These are phyloP conservation scores for Erythrobasidium hasegawianum DNA, from an alignment of 1,284 basidiomycete genomes.

Conservation along the genomic window DNA sequence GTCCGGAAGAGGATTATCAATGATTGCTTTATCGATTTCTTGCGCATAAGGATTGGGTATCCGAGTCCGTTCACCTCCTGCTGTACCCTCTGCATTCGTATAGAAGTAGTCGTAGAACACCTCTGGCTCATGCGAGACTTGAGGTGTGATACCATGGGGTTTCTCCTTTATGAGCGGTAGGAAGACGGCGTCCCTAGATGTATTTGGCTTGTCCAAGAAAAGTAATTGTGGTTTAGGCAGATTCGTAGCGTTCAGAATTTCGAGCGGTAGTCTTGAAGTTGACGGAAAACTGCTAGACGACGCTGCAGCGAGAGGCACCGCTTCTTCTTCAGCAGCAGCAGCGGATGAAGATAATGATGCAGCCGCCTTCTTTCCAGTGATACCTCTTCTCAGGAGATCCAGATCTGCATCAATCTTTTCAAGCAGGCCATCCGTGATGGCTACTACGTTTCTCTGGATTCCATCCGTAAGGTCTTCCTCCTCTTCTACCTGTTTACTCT, in stretches of 20 bases:
- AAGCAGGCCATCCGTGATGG: slow-evolving; percentile 75
- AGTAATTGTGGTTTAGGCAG: slow-evolving; percentile 72
- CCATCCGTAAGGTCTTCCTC: slow-evolving; percentile 75
- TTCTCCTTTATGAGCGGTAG: slow-evolving; percentile 52
- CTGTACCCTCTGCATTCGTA: slow-evolving; percentile 45
- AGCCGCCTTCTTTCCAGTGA: slow-evolving; percentile 10
- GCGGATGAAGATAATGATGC: slow-evolving; percentile 7
- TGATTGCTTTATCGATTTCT: slow-evolving; percentile 37
- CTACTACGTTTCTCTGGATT: slow-evolving; percentile 72
- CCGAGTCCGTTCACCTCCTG: not conserved
- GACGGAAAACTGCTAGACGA: slow-evolving; percentile 41
- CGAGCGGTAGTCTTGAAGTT: slow-evolving; percentile 44
- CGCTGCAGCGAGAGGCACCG: not conserved
- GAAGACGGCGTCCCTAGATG: slow-evolving; percentile 59
- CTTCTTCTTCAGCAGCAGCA: not conserved
- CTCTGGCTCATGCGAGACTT: slow-evolving; percentile 7
- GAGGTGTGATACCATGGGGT: slow-evolving; percentile 59
- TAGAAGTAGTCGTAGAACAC: not conserved
- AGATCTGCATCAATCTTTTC: slow-evolving; percentile 61
- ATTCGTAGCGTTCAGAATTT: slow-evolving; percentile 64
- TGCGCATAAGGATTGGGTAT: slow-evolving; percentile 33
- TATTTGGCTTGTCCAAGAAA: slow-evolving; percentile 60
- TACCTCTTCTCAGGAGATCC: slow-evolving; percentile 39
- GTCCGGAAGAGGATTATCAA: slow-evolving; percentile 31
- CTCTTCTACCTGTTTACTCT: slow-evolving; percentile 39